Base-by-base conservation (phyloP, 2,329 filamentous ascomycete genomes). In the Stachybotrys elegans region DNA sequence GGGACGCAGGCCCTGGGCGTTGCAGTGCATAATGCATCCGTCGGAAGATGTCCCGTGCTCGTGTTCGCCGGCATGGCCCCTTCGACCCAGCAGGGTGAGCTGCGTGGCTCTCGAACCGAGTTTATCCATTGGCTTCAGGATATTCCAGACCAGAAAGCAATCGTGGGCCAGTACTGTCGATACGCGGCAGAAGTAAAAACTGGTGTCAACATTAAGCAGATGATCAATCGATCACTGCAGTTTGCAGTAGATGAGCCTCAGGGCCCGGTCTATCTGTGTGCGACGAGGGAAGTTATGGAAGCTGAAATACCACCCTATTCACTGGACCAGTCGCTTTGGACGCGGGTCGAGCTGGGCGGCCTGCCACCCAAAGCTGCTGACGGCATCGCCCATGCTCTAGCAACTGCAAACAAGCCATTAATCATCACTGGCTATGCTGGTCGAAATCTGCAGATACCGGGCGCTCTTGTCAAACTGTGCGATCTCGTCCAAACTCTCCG, bases 51-150 rank as follows among this genome's bases (percentile, higher is more conserved):
- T 0, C 87, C 88, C 0, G 81, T 92, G 4, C 65, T 92, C 37
- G 81, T 92, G 44, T 91, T 92, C 54, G 87, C 87, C 2, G 87
- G 87, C 5, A 68, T 91, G 14, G 87, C 82, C 11, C 88, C 87
- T 0, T 88, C 82, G 58, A 91, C 87, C 0, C 75, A 84, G 22
- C 85, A 90, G 54, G 87, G 87, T 14, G 87, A 92, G 63, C 79
- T 86, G 67, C 76, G 83, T 1, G 87, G 87, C 12, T 83, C 77
- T n/a, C 73, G 87, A 43, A 90, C 86, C 2, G 88, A 92, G 63
- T 91, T 88, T 60, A 91, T 90, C 53, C 87, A 92, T 61, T 92
- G 87, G 86, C 84, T 91, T 23, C 87, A 92, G 57, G 86, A 92
- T 62, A 84, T 90, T 3, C 86, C 84, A 0, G 86, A 92, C 56